Evolutionary conservation across 768 basidiomycete genomes (phyloP).

Genomic region (Suillus alpinus): DNA sequence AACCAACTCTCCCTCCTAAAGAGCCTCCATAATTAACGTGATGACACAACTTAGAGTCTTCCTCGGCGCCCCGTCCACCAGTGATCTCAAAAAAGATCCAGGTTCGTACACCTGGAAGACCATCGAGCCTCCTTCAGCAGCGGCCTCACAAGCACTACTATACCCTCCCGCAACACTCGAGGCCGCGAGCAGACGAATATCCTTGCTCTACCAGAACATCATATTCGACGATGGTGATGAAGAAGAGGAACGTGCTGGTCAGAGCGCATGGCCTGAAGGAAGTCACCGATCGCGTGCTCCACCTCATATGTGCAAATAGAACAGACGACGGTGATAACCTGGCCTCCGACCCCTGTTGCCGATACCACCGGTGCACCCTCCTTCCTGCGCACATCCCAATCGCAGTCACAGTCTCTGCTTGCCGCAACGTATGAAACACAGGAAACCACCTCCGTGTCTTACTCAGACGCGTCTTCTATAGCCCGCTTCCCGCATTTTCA

Average conservation of each 20-base stretch:
- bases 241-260: slow-evolving; percentile 26
- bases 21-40: background rate
- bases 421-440: slow-evolving; percentile 38
- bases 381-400: slow-evolving; percentile 28
- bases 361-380: slow-evolving; percentile 20
- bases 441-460: slow-evolving; percentile 48
- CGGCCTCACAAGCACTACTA: slow-evolving; percentile 19
- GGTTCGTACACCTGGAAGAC: slow-evolving; percentile 46
- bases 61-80: slow-evolving; percentile 41
- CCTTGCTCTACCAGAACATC: slow-evolving; percentile 65
- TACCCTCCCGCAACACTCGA: slow-evolving; percentile 59
- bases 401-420: slow-evolving; percentile 12
- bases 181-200: slow-evolving; percentile 67
- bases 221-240: slow-evolving; percentile 56
- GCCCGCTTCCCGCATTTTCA: slow-evolving; percentile 71
- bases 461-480: slow-evolving; percentile 71
- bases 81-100: slow-evolving; percentile 35
- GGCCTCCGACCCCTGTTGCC: slow-evolving; percentile 47
- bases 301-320: slow-evolving; percentile 28
- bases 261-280: slow-evolving; percentile 14
- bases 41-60: slow-evolving; percentile 48
- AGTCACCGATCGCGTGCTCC: background rate
- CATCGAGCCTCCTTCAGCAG: slow-evolving; percentile 23
- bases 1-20: background rate
- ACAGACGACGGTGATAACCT: slow-evolving; percentile 52